Conservation (phyloP, 2,329 filamentous ascomycete genomes). For the Aspergillus sp. region DNA sequence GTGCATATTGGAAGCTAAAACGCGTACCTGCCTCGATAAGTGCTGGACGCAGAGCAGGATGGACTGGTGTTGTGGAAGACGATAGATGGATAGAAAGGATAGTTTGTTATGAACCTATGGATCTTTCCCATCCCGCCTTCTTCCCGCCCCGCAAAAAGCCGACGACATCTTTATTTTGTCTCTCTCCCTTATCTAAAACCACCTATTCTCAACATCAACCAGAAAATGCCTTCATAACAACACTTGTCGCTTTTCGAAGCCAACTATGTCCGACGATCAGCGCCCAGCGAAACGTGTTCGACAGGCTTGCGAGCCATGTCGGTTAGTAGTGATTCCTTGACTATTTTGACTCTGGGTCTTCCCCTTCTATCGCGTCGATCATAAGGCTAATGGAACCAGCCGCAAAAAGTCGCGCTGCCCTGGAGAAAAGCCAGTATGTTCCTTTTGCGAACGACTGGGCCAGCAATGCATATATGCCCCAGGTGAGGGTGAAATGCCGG, state of each 20-base stretch:
- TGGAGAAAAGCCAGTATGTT: constrained; percentile 52
- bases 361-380: not conserved
- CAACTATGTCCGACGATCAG: constrained; percentile 12
- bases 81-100: too few relatives aligned
- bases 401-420: constrained; percentile 55
- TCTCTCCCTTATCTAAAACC: not conserved
- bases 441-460: constrained; percentile 49
- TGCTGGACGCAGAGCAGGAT: not conserved
- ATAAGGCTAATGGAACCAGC: constrained; percentile 28
- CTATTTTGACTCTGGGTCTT: not conserved
- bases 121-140: constrained; percentile 1
- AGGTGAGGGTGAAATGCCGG: constrained; percentile 24
- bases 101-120: not conserved
- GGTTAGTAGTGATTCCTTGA: constrained; percentile 25
- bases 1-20: not conserved
- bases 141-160: constrained; percentile 6
- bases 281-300: constrained; percentile 37
- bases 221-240: not conserved
- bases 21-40: not conserved
- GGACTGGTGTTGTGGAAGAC: not conserved
- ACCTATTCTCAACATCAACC: not conserved
- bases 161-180: not conserved
- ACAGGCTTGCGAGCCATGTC: constrained; percentile 46
- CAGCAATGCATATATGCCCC: constrained; percentile 48
- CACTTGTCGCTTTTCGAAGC: not conserved